A percentile compares a stretch with the other conserved stretches of the same genome.
phyloP scores from a whole-genome alignment of 352 stramenopile species.

The Blastocystis sp. region DNA sequence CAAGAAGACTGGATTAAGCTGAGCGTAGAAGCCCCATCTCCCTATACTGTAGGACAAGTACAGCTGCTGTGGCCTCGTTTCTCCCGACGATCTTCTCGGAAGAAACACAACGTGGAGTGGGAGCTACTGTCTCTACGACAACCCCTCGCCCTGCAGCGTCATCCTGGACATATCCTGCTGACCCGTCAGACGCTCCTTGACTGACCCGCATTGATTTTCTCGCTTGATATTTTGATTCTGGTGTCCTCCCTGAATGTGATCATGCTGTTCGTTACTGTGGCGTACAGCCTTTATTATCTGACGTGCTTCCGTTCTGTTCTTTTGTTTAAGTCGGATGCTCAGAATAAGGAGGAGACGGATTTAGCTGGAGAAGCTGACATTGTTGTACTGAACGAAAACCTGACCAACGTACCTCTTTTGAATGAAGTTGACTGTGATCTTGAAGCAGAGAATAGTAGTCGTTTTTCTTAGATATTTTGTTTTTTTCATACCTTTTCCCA shows the following conservation, averaged over 20 bases:
- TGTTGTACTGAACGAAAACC: too few relatives aligned
- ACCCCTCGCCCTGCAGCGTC: background rate
- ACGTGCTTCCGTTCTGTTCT: background rate
- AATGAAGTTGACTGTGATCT: too few relatives aligned
- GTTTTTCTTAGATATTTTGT: background rate
- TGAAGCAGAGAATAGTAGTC: background rate
- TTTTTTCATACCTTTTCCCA: background rate
- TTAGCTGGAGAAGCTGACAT: background rate
- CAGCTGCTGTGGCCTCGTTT: conserved; percentile 4
- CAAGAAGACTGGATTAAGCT: background rate
- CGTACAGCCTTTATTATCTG: conserved; percentile 13
- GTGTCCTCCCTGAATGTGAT: background rate
- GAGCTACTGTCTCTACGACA: background rate
- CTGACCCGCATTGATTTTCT: background rate
- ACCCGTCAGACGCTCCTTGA: background rate
- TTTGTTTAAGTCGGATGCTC: background rate
- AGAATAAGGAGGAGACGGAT: background rate
- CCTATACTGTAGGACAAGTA: background rate
- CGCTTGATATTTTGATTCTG: background rate
- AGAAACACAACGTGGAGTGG: background rate
- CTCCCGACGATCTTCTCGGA: background rate
- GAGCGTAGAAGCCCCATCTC: background rate
- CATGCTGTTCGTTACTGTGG: background rate
- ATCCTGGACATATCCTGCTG: conserved; percentile 5
- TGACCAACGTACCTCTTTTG: background rate